Evolutionary conservation across 805 yeast genomes (phyloP).

Genomic region (Ogataea sp.): DNA sequence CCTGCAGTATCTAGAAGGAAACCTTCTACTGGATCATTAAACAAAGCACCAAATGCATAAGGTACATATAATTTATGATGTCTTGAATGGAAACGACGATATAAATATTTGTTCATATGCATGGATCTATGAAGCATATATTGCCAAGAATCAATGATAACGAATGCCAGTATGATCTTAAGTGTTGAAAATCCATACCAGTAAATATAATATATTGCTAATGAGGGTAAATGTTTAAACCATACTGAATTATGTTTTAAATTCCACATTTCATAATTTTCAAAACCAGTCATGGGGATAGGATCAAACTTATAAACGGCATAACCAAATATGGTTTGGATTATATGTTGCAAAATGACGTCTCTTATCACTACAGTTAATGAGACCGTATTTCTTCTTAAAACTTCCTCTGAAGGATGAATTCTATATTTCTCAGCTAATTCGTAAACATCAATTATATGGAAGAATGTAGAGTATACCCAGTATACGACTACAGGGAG

Average conservation of each 20-base stretch:
- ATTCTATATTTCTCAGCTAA: conserved; percentile 80
- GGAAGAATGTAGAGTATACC: conserved; percentile 68
- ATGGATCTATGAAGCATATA: conserved; percentile 80
- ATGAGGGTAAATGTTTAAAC: conserved; percentile 35
- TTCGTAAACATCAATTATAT: conserved; percentile 62
- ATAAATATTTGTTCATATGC: conserved; percentile 75
- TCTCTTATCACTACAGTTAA: conserved; percentile 65
- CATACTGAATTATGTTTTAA: conserved; percentile 29
- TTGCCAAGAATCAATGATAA: conserved; percentile 91
- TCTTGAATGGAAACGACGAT: conserved; percentile 81
- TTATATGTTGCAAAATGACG: conserved; percentile 75
- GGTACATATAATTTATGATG: conserved; percentile 95
- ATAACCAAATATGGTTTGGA: conserved; percentile 70
- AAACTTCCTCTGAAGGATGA: conserved; percentile 86
- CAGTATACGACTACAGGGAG: conserved; percentile 83
- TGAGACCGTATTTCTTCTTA: conserved; percentile 66
- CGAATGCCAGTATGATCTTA: conserved; percentile 56
- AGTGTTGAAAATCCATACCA: conserved; percentile 53
- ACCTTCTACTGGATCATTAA: conserved; percentile 92
- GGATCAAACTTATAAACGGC: conserved; percentile 50
- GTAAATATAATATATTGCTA: conserved; percentile 43
- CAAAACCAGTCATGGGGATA: conserved; percentile 42
- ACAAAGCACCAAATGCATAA: conserved; percentile 92
- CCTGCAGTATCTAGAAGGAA: conserved; percentile 87
- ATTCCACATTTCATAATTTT: conserved; percentile 38